Base-by-base conservation (phyloP, 202 grass and related monocot genomes). In the Zizania palustris region DNA sequence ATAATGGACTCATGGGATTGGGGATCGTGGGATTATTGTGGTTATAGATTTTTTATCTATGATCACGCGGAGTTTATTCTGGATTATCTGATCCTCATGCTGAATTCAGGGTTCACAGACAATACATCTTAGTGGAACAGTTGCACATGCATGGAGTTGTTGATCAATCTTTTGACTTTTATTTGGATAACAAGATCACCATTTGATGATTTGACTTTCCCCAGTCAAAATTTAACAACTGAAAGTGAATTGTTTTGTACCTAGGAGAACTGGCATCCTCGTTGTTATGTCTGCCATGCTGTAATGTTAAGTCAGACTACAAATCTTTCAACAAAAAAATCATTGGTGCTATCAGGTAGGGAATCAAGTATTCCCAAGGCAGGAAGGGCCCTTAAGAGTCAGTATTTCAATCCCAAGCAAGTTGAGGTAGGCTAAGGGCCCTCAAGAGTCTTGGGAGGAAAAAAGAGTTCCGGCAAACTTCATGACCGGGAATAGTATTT, bases 41-140 rank as follows among this genome's bases (percentile, higher is more conserved):
- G 37, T 53, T 51, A 28, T 15, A 16, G 13, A 45, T 3, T 42
- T 33, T 68, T 69, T 35, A 0, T 16, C 39, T 22, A 60, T 45
- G 1, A 34, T 60, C 37, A 16, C n/a, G 10, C 34, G 21, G n/a
- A 55, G 22, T 3, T 56, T 8, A 71, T 70, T 63, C 9, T 38
- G 15, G 6, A 76, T 64, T 48, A 28, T 39, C 61, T 36, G 11
- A 69, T 15, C 16, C 39, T 67, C 9, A 35, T 54, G 53, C 45
- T 50, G 63, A 20, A 59, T 35, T 3, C 64, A 45, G 22, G 45
- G 45, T 69, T 60, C 2, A 20, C 9, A 33, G 15, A 22, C 34
- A 18, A 9, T 46, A 21, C 53, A 21, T 50, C 34, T 41, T 74
- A 44, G 20, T 68, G 40, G 62, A 73, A 66, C 53, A 18, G 60